These are phyloP conservation scores for Epicoccum sorghinum DNA, from an alignment of 2,329 filamentous ascomycete genomes.

Conservation along the genomic window DNA sequence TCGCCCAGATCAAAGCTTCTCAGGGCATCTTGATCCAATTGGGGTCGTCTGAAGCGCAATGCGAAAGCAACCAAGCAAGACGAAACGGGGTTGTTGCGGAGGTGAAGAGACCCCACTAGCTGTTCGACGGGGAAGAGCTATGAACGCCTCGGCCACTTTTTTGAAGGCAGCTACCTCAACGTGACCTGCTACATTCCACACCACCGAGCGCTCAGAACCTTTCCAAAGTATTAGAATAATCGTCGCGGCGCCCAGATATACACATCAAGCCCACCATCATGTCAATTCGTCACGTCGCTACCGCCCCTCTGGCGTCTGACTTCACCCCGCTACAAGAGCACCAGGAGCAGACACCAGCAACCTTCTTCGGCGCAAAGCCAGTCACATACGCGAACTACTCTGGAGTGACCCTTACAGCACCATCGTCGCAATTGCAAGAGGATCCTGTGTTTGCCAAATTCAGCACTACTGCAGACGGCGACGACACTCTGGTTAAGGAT, in stretches of 20 bases:
- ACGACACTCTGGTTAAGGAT: constrained; percentile 40
- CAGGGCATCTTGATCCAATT: constrained; percentile 28
- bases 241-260: background rate
- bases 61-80: background rate
- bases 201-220: background rate
- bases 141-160: constrained; percentile 31
- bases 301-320: constrained; percentile 62
- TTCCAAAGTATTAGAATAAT: background rate
- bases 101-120: constrained; percentile 5
- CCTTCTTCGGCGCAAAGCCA: constrained; percentile 73
- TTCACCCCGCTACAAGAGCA: constrained; percentile 72
- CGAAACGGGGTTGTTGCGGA: constrained; percentile 8
- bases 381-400: constrained; percentile 70
- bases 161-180: constrained; percentile 18
- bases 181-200: background rate
- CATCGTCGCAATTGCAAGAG: constrained; percentile 59
- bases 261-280: constrained; percentile 23
- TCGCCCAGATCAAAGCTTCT: constrained; percentile 8
- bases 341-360: constrained; percentile 72
- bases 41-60: background rate
- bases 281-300: constrained; percentile 59
- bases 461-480: constrained; percentile 40
- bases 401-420: constrained; percentile 64
- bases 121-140: constrained; percentile 21
- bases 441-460: constrained; percentile 55